A percentile compares a stretch with the other conserved stretches of the same genome.
Conservation (phyloP, 2,329 filamentous ascomycete species). For the Beauveria sp. region DNA sequence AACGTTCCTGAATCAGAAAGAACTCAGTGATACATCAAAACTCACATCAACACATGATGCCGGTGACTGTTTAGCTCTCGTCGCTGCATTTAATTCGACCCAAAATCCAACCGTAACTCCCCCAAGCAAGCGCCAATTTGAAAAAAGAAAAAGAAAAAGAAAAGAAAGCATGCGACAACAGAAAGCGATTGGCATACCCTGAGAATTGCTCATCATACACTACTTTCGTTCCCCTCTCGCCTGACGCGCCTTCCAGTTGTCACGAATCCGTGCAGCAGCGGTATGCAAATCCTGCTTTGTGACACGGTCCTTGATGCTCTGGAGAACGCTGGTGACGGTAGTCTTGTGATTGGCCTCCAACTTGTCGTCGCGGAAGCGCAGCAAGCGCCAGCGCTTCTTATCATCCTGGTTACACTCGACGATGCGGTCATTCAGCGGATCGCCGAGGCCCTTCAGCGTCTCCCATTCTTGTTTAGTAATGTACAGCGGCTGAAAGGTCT, state of each 20-base stretch:
- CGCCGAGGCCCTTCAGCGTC: slow-evolving; percentile 60
- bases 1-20: not conserved
- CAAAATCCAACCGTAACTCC: not conserved
- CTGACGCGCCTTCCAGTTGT: slow-evolving; percentile 66
- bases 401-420: slow-evolving; percentile 84
- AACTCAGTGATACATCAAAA: not conserved
- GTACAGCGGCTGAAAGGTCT: slow-evolving; percentile 58
- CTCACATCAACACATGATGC: not conserved
- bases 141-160: not conserved
- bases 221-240: slow-evolving; percentile 21
- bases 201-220: not conserved
- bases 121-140: not conserved
- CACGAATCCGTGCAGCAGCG: slow-evolving; percentile 62
- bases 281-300: slow-evolving; percentile 71
- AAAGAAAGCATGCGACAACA: not conserved
- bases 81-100: not conserved
- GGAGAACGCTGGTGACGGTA: slow-evolving; percentile 77
- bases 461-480: slow-evolving; percentile 79
- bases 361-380: slow-evolving; percentile 91
- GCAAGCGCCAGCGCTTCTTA: slow-evolving; percentile 70
- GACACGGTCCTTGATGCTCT: slow-evolving; percentile 82
- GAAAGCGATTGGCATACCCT: not conserved
- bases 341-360: slow-evolving; percentile 79
- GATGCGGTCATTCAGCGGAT: slow-evolving; percentile 78
- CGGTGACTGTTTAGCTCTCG: not conserved